Conservation (phyloP, 306 rosid species). For the Crotalaria pallida region DNA sequence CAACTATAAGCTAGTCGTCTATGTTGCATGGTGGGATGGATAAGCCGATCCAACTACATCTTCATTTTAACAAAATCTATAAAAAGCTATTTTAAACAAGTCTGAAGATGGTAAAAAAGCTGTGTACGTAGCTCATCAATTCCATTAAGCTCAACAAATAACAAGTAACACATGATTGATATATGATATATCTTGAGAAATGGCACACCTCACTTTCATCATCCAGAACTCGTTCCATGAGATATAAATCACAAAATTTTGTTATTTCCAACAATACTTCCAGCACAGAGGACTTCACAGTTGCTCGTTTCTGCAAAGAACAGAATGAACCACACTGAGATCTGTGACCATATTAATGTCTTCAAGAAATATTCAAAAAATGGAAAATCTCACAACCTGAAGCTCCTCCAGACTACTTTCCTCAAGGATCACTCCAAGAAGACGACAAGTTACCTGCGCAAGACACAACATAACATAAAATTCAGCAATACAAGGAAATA, state of each 20-base stretch:
- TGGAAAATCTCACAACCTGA: conserved; percentile 47
- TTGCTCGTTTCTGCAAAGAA: conserved; percentile 62
- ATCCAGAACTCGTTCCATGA: conserved; percentile 78
- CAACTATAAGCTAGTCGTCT: neutral
- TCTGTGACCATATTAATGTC: neutral
- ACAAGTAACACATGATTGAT: neutral
- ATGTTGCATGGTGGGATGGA: neutral
- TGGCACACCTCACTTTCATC: conserved; percentile 65
- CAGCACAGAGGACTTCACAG: conserved; percentile 65
- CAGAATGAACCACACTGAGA: conserved; percentile 16
- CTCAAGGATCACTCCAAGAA: conserved; percentile 67
- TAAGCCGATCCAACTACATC: no score
- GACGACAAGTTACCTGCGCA: conserved; percentile 66
- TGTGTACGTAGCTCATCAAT: neutral
- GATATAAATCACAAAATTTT: conserved; percentile 72
- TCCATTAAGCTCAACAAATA: neutral
- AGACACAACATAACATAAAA: neutral
- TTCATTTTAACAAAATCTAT: neutral
- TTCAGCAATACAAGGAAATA: neutral
- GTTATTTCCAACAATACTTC: conserved; percentile 72
- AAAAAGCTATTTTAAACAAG: neutral
- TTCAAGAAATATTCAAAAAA: conserved; percentile 4
- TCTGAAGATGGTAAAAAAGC: neutral
- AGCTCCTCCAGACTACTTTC: conserved; percentile 72
- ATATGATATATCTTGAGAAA: neutral